Conservation (phyloP, 345 rosid species). For the Laguncularia racemosa region DNA sequence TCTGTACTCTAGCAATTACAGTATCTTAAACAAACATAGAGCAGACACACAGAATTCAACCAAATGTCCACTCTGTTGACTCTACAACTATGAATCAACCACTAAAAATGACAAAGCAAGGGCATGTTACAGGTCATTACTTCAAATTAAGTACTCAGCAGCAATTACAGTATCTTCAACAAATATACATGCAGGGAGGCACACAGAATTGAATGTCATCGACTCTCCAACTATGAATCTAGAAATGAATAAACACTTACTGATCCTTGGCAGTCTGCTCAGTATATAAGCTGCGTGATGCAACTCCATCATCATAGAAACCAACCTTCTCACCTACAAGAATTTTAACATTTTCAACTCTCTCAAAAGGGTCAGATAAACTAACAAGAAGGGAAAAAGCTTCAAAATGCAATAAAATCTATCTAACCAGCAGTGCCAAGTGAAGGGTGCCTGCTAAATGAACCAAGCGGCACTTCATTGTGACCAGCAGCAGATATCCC, state of each 20-base stretch:
- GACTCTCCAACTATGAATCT: not conserved
- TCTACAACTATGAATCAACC: too few species aligned
- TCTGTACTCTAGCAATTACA: too few species aligned
- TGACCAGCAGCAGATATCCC: constrained; percentile 20
- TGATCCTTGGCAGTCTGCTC: constrained; percentile 27
- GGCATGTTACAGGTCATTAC: too few species aligned
- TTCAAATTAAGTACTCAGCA: too few species aligned
- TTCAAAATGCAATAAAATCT: not conserved
- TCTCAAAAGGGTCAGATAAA: not conserved
- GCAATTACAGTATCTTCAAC: too few species aligned
- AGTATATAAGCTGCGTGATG: constrained; percentile 18
- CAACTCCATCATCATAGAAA: constrained; percentile 30
- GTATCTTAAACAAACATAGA: too few species aligned
- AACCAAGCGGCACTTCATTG: constrained; percentile 20
- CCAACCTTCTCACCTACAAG: constrained; percentile 24
- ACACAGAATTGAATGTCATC: not conserved
- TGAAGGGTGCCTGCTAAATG: constrained; percentile 32
- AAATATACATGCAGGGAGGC: not conserved
- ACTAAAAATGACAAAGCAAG: too few species aligned
- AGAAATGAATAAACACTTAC: constrained; percentile 21
- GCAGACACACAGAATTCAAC: too few species aligned
- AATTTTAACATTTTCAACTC: not conserved
- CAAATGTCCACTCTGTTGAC: too few species aligned
- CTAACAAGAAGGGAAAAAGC: not conserved
- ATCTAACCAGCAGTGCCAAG: constrained; percentile 24